Percentiles rank a stretch among this genome's conserved stretches.
phyloP scores from a whole-genome alignment of 192 early-diverging fungal genomes.

The Dimargaris xerosporica region DNA sequence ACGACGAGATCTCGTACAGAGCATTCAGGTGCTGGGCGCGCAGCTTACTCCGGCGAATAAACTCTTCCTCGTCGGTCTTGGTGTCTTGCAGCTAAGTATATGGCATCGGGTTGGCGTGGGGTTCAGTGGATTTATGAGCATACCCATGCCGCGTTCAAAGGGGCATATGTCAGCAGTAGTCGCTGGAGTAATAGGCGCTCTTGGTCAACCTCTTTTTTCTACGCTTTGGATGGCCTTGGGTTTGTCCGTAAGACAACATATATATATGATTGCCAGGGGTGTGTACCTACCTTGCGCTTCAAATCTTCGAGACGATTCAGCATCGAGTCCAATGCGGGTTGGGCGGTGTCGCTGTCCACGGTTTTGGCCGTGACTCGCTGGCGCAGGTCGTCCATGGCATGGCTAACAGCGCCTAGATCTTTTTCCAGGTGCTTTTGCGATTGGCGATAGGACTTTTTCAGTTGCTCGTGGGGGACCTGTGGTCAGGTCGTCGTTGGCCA shows the following conservation, averaged over 20 bases:
- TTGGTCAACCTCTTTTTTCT: too few relatives aligned
- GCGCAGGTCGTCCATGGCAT: slow-evolving; percentile 28
- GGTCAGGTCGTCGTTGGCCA: neutral
- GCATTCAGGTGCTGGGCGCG: slow-evolving; percentile 66
- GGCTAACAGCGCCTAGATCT: slow-evolving; percentile 39
- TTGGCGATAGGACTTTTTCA: slow-evolving; percentile 52
- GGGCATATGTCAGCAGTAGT: too few relatives aligned
- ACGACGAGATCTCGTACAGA: slow-evolving; percentile 41
- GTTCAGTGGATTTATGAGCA: slow-evolving; percentile 1
- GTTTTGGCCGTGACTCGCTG: slow-evolving; percentile 23
- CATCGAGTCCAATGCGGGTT: slow-evolving; percentile 43
- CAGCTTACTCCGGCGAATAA: slow-evolving; percentile 48
- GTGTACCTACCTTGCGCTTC: slow-evolving; percentile 65
- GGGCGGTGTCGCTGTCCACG: slow-evolving; percentile 34
- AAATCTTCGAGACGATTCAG: slow-evolving; percentile 45
- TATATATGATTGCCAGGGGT: too few relatives aligned
- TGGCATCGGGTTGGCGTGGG: neutral
- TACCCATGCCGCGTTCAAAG: too few relatives aligned
- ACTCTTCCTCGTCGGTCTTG: slow-evolving; percentile 56
- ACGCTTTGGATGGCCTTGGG: too few relatives aligned
- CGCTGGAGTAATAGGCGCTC: too few relatives aligned
- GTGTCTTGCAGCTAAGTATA: slow-evolving; percentile 46
- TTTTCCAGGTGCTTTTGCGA: slow-evolving; percentile 74
- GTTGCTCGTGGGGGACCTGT: slow-evolving; percentile 76
- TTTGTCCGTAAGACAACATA: too few relatives aligned